Base-by-base conservation (phyloP, 768 basidiomycete species). In the Dictyophora rubrovolvata region DNA sequence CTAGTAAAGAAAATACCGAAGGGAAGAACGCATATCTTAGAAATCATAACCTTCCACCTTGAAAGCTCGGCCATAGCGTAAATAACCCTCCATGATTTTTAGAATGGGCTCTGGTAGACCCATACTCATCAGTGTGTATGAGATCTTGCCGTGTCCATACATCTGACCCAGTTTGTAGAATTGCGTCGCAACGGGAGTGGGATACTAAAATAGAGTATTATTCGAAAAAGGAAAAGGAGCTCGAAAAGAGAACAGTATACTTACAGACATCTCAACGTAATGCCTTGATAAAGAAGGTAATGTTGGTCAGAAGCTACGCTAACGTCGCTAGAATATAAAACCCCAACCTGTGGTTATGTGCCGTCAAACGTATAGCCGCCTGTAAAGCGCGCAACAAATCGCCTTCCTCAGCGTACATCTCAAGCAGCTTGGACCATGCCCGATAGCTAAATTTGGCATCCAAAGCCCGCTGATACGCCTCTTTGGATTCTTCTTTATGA, bases 401-500 rank as follows among this genome's bases (percentile, higher is more conserved):
- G 3, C 93, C 89, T 65, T 99, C 96, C 1, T 93, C 93, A n/a
- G 92, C 85, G 64, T 96, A 98, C 81, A 86, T 89, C 72, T 97
- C 93, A 75, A 99, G 82, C 53, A 98, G 72, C 71, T 93, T 94
- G 53, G 81, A 73, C 92, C 96, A 94, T 4, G 94, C 93, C 70
- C 95, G 97, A 60, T 85, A 80, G 5, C 89, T 87, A 71, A 96
- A 98, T 22, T 84, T 79, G 34, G 83, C 77, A 64, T 98, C 96
- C 36, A 98, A 81, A 71, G 93, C 93, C 9, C 94, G 84, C 68
- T 96, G 93, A 69, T 87, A 99, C 4, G 93, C 94, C 68, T 99
- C 96, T 72, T 99, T 98, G 36, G 93, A 93, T 67, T 99, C 96
- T 67, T 99, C 96, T 70, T 92, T 94, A 74, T 98, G 96, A 67